Conservation (phyloP, 2,329 filamentous ascomycete species). For the Beauveria medogensis region DNA sequence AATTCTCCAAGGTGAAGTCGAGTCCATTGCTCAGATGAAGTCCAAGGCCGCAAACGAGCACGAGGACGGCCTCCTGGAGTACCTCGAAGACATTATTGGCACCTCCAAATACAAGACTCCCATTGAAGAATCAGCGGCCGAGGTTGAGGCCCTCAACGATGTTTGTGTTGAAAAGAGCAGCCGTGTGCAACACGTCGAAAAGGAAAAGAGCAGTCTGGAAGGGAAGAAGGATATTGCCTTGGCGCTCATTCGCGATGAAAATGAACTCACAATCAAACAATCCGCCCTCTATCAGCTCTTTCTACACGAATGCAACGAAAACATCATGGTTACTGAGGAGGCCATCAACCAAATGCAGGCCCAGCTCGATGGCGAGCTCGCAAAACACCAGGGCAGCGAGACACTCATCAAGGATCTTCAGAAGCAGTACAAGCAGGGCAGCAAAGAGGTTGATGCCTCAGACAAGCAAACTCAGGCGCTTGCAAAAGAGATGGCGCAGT, state of each 20-base stretch:
- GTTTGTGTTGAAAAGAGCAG: constrained; percentile 91
- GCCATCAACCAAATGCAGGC: constrained; percentile 85
- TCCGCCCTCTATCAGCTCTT: constrained; percentile 90
- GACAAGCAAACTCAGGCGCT: constrained; percentile 75
- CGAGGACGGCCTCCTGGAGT: constrained; percentile 91
- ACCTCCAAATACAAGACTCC: constrained; percentile 97
- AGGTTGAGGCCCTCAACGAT: constrained; percentile 90
- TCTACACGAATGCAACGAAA: constrained; percentile 80
- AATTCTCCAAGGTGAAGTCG: constrained; percentile 94
- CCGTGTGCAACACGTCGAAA: constrained; percentile 94
- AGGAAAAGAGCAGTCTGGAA: constrained; percentile 85
- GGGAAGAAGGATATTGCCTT: constrained; percentile 96
- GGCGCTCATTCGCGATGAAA: constrained; percentile 83
- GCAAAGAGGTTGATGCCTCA: constrained; percentile 72
- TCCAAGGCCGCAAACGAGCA: constrained; percentile 91
- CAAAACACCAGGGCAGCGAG: constrained; percentile 86
- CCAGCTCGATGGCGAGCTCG: constrained; percentile 76
- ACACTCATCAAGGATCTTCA: constrained; percentile 85
- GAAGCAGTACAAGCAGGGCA: constrained; percentile 72
- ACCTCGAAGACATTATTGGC: constrained; percentile 96
- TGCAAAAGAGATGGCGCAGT: constrained; percentile 80
- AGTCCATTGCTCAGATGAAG: constrained; percentile 99
- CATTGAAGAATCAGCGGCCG: constrained; percentile 85
- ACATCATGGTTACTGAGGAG: constrained; percentile 80
- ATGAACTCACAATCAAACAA: constrained; percentile 83